Percentiles rank a stretch among this genome's conserved stretches.
These are phyloP conservation scores for Oidium heveae DNA, from an alignment of 2,329 filamentous ascomycete genomes.

Conservation along the genomic window DNA sequence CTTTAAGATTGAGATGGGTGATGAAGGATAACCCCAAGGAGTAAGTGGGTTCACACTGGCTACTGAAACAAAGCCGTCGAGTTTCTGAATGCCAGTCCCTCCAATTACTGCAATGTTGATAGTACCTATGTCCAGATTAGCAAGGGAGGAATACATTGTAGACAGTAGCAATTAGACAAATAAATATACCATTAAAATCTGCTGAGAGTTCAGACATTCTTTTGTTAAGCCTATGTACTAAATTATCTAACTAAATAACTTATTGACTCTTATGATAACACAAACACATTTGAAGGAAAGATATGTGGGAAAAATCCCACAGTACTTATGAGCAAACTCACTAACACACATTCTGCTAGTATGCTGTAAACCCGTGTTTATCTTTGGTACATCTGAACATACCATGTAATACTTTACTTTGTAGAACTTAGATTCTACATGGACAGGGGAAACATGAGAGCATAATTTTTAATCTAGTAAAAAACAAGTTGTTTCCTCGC, in stretches of 20 bases:
- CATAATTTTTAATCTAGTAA: no score
- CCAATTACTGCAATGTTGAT: slow-evolving; percentile 77
- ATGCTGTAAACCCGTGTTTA: no score
- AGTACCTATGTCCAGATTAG: slow-evolving; percentile 22
- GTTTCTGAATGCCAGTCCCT: slow-evolving; percentile 72
- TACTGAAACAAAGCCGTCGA: slow-evolving; percentile 67
- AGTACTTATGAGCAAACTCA: no score
- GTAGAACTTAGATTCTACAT: no score
- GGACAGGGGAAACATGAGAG: no score
- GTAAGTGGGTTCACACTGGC: slow-evolving; percentile 54
- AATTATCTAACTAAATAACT: not conserved
- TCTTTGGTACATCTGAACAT: no score
- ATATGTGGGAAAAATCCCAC: no score
- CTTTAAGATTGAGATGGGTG: slow-evolving; percentile 63
- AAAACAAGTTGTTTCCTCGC: no score
- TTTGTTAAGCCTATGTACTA: not conserved
- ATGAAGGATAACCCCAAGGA: slow-evolving; percentile 64
- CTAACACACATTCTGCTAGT: no score
- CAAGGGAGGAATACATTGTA: not conserved
- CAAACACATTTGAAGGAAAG: no score
- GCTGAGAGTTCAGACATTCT: not conserved
- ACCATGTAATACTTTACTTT: no score
- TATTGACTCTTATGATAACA: no score
- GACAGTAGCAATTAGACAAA: not conserved
- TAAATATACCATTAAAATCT: not conserved